Conservation (phyloP, 2,329 filamentous ascomycete species). For the Epichloe gansuensis region DNA sequence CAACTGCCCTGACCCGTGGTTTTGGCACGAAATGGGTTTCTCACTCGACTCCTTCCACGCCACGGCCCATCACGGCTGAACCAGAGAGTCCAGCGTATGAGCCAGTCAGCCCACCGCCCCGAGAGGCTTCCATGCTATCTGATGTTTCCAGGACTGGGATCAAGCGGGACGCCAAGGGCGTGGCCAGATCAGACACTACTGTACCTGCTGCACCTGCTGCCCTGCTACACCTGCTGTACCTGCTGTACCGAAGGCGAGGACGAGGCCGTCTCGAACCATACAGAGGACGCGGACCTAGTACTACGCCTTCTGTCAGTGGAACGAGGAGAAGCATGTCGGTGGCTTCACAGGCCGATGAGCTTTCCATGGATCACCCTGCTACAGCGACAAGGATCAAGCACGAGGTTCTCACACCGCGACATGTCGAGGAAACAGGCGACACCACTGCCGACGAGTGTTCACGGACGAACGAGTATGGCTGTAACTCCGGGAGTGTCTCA, state of each 20-base stretch:
- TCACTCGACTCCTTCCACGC: constrained; percentile 46
- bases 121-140: constrained; percentile 24
- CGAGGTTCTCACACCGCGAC: constrained; percentile 43
- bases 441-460: constrained; percentile 42
- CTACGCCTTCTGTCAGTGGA: constrained; percentile 22
- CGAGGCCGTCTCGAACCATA: constrained; percentile 24
- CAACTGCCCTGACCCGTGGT: constrained; percentile 18
- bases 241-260: constrained; percentile 19
- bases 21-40: constrained; percentile 48
- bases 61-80: constrained; percentile 26
- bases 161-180: constrained; percentile 21
- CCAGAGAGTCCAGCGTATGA: constrained; percentile 43
- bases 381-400: constrained; percentile 40
- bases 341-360: constrained; percentile 35
- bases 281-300: constrained; percentile 21
- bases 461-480: constrained; percentile 24
- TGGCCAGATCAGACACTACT: constrained; percentile 13
- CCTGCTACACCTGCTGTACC: constrained; percentile 1
- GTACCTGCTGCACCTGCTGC: constrained; percentile 7
- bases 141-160: constrained; percentile 16
- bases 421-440: constrained; percentile 42
- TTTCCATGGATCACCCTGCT: constrained; percentile 30
- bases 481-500: constrained; percentile 24
- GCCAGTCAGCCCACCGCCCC: constrained; percentile 43
- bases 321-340: constrained; percentile 34